phyloP scores from a whole-genome alignment of 192 early-diverging fungal genomes.

The Gamsiella multidivaricata region DNA sequence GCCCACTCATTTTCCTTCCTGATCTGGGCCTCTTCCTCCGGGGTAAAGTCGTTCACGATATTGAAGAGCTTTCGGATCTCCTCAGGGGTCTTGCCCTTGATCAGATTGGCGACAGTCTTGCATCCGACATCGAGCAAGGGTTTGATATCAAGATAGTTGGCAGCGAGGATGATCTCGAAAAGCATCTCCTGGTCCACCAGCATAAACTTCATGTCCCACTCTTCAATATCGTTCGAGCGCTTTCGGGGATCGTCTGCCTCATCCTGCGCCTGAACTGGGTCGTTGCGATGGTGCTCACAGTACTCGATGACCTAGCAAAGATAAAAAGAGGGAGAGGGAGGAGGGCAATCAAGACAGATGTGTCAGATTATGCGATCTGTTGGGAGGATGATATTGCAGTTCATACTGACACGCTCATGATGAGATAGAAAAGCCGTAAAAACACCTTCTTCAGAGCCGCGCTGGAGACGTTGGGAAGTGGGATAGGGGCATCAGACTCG shows the following conservation, averaged over 20 bases:
- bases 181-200: constrained; percentile 80
- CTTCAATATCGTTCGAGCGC: constrained; percentile 77
- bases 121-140: constrained; percentile 95
- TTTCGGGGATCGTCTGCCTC: constrained; percentile 62
- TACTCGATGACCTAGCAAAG: constrained; percentile 75
- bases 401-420: not conserved
- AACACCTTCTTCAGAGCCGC: constrained; percentile 77
- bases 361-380: not conserved
- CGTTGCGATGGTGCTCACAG: constrained; percentile 79
- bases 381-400: not conserved
- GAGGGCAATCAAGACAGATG: not conserved
- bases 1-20: constrained; percentile 84
- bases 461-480: constrained; percentile 79
- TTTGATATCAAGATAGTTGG: constrained; percentile 95
- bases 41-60: constrained; percentile 94
- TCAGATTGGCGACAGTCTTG: constrained; percentile 97
- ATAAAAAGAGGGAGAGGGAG: not conserved
- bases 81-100: constrained; percentile 92
- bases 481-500: constrained; percentile 72
- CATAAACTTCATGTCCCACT: constrained; percentile 83
- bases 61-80: constrained; percentile 96
- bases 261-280: constrained; percentile 67
- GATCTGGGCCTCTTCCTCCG: constrained; percentile 95
- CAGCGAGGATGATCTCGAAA: constrained; percentile 81
- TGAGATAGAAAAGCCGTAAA: not conserved